Base-by-base conservation (phyloP, 2,329 filamentous ascomycete species). In the Chrysoporthe puriensis region DNA sequence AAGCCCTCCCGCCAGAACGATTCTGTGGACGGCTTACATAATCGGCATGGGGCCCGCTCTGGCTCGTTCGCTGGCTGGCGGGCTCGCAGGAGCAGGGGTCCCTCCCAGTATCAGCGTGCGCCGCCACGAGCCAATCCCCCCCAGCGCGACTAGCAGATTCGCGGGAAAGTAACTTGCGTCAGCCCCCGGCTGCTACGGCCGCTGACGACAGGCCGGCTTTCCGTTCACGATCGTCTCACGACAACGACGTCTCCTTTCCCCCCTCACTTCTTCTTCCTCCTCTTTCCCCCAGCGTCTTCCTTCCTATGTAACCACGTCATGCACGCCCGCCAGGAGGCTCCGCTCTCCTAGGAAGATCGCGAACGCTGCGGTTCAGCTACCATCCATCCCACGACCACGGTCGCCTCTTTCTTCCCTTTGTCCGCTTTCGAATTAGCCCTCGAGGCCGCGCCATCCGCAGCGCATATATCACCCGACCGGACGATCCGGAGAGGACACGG, bases 1-100 rank as follows among this genome's bases (percentile, higher is more conserved):
- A 57, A 69, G 58, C 50, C 54, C 60, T 43, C 62, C 50, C 16
- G 40, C 21, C 62, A 57, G 52, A 50, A 61, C 42, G 48, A 66
- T 69, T 69, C 68, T 69, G 68, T 69, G 68, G 67, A 61, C 59
- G 26, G 68, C 62, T 69, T 69, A 69, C 62, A 21, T 67, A 69
- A 67, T 26, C 26, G 48, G 8, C 34, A 7, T 16, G 14, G 56
- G 56, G 13, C 18, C 32, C 34, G 40, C 43, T 62, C 42, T 62
- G 36, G 3, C 9, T 7, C 36, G 6, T 6, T 40, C 36, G 36
- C 36, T 40, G 9, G 36, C 36, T 40, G 36, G 36, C 36, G 36
- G 36, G 36, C 6, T 6, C 36, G 36, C 18, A 16, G 2, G 36
- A 18, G 14, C 16, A 13, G 32, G 34, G 4, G 36, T 43, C 18